Base-by-base conservation (phyloP, 2,329 filamentous ascomycete species). In the Epichloe baconii region DNA sequence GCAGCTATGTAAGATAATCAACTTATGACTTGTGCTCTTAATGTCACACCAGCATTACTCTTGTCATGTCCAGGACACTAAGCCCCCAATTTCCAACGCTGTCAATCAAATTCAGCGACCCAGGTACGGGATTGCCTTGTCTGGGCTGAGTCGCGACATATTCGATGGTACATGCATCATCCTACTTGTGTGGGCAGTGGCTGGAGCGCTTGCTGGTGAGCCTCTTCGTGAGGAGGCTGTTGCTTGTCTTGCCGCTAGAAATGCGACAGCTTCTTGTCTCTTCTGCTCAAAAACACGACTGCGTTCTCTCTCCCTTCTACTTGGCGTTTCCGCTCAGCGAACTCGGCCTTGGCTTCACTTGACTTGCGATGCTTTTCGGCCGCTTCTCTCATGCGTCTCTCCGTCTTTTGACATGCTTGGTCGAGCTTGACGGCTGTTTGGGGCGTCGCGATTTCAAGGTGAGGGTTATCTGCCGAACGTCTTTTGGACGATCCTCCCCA, bases 401-500 rank as follows among this genome's bases (percentile, higher is more conserved):
- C 71, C 3, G 71, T 69, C 44, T 62, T 69, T 23, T 64, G 61
- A 60, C 72, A 79, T 4, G 72, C 68, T 23, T 66, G 64, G 57
- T 81, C 77, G 4, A 81, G 69, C 49, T 64, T 70, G 35, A 65
- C 63, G 3, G 75, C 74, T 3, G 70, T 55, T 0, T 61, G 49
- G 2, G 68, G 59, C 15, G 69, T 52, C 2, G 73, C 71, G 6
- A 74, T 50, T 49, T 66, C 56, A 6, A 68, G 58, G 1, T 49
- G 46, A 36, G 56, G 56, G 11, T 51, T 47, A 31, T 58, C 63
- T 57, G 47, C 62, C 8, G 51, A 38, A 14, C 76, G 70, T 2
- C 66, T 56, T 44, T 58, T 61, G 5, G 75, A 69, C 5, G 79
- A 80, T 14, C 73, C 77, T 49, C 77, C 77, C 73, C 78, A 81